These are phyloP conservation scores for Epichloe baconii DNA, from an alignment of 2,329 filamentous ascomycete species.

Conservation along the genomic window DNA sequence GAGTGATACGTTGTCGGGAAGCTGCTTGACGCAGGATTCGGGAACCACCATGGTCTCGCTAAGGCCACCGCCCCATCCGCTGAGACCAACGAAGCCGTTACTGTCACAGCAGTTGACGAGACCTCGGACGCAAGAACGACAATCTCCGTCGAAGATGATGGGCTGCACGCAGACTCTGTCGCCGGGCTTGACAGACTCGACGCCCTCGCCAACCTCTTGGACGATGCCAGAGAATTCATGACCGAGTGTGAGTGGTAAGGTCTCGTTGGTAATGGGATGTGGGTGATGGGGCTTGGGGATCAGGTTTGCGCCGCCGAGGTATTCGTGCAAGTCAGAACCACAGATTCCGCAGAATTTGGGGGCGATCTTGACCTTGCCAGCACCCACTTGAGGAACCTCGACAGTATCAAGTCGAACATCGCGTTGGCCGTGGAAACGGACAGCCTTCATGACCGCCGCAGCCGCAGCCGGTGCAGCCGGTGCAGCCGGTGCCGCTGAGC, in stretches of 20 bases:
- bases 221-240: conserved; percentile 53
- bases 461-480: not conserved
- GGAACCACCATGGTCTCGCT: conserved; percentile 41
- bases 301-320: conserved; percentile 20
- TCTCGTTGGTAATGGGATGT: conserved; percentile 44
- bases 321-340: conserved; percentile 23
- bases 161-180: conserved; percentile 48
- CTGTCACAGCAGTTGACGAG: conserved; percentile 45
- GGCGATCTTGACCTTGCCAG: conserved; percentile 33
- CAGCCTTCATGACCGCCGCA: conserved; percentile 32
- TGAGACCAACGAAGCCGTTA: conserved; percentile 19
- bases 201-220: conserved; percentile 40
- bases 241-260: conserved; percentile 46
- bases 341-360: conserved; percentile 36
- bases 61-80: conserved; percentile 39
- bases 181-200: conserved; percentile 34
- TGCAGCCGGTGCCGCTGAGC: not conserved
- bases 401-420: conserved; percentile 42
- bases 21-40: conserved; percentile 30
- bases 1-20: conserved; percentile 35
- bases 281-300: conserved; percentile 30
- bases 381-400: conserved; percentile 25
- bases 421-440: conserved; percentile 40
- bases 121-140: conserved; percentile 38
- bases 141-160: conserved; percentile 43